Percentiles rank a stretch among this genome's conserved stretches.
Evolutionary conservation across 345 rosid species (phyloP).

Genomic region (Noccaea caerulescens): DNA sequence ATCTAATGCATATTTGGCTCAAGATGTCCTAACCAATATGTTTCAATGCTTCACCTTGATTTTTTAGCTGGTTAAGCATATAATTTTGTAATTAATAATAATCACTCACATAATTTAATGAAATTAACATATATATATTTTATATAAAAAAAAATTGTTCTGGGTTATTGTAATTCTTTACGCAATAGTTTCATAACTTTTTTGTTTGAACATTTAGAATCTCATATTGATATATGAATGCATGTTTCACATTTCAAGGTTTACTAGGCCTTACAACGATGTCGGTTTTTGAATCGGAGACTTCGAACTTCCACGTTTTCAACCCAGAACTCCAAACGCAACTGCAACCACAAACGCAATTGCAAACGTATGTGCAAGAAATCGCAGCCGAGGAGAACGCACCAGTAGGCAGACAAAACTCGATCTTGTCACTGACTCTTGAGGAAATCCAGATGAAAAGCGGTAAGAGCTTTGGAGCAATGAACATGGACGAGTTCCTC

Average conservation of each 20-base stretch:
- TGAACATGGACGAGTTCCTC: conserved; percentile 94
- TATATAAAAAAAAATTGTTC: background rate
- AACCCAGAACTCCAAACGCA: conserved; percentile 30
- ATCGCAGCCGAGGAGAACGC: background rate
- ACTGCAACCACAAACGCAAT: conserved; percentile 21
- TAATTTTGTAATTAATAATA: background rate
- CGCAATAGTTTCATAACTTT: background rate
- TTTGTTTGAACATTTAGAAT: background rate
- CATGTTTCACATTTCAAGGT: conserved; percentile 28
- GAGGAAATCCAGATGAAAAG: conserved; percentile 81
- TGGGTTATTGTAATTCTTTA: background rate
- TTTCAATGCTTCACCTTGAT: background rate
- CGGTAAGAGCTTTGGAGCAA: conserved; percentile 76
- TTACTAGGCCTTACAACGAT: conserved; percentile 30
- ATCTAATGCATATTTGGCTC: conserved; percentile 16
- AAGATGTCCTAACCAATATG: background rate
- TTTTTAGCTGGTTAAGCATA: background rate
- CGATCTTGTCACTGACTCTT: conserved; percentile 73
- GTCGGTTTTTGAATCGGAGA: conserved; percentile 38
- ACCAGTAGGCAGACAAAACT: conserved; percentile 44
- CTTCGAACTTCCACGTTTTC: conserved; percentile 37
- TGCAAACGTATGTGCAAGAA: conserved; percentile 25
- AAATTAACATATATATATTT: background rate
- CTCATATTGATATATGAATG: conserved; percentile 24
- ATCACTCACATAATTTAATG: background rate